Evolutionary conservation across 805 yeast genomes (phyloP), one percentile per base, ranked within the genome.

Genomic region (Cyberlindnera xishuangbannaensis): DNA sequence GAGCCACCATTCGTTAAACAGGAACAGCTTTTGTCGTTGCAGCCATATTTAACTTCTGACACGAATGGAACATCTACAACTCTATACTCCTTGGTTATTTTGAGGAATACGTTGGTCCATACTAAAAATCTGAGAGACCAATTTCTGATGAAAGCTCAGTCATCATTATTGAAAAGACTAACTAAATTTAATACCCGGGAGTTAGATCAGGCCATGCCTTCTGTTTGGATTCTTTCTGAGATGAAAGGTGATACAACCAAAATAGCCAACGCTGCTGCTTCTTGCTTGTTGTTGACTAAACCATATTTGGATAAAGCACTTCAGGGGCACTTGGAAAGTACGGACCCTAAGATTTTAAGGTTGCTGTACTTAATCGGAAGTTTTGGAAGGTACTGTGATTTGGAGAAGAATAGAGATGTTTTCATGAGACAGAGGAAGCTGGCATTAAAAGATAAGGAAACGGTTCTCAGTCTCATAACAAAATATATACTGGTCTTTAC

Each of bases 191-290:
- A 67, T 32, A 65, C 68, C 0, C 63, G 53, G 37, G 92, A 83
- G 44, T 55, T 84, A 7, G 73, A 73, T n/a, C 78, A 78, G 48
- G 95, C 90, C 0, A 69, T 84, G 53, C 86, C 87, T 1, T 67
- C 84, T 36, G 56, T 75, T 4, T 77, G 86, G 81, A 55, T 55
- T 7, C 58, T 83, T 0, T 67, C 83, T 2, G 48, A 43, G 3
- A 56, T 70, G 45, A 62, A 67, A 25, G 57, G 64, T 2, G 75
- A 72, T 31, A 65, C 70, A 1, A 36, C 48, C 0, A 71, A 72
- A 40, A 46, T 83, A 5, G 72, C 76, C 0, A 73, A 69, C 42
- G 88, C 88, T 0, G 72, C 84, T 14, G 58, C 75, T 0, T 75
- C 87, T 0, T 73, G 86, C 25, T 51, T 84, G 40, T 57, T 58